Evolutionary conservation across 108 stramenopile genomes (phyloP), one percentile per base, ranked within the genome.

Genomic region (Nannochloropsis salina): DNA sequence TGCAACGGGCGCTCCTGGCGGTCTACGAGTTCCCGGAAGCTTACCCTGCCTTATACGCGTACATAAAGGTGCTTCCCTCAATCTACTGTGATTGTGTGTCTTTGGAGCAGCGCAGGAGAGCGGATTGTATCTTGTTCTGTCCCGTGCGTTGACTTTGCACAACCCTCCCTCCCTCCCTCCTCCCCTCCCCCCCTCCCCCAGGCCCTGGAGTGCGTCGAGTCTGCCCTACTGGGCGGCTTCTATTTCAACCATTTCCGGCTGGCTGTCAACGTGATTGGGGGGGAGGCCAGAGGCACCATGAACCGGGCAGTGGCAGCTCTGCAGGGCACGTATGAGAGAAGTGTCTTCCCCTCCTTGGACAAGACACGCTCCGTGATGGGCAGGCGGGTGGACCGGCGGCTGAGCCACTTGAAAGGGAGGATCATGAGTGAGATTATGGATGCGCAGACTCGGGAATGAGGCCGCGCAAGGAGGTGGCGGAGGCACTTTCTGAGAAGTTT

Each of bases 251-350:
- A 88, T 45, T 88, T 88, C 74, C 74, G 84, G 4, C 88, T 88
- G 47, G 88, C 88, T 8, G 86, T 44, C 85, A 88, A 88, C 74
- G 88, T 88, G 43, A 86, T 88, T 44, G 88, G 88, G 20, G 82
- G 44, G 41, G 81, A 40, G 41, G 88, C 85, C 45, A 88, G 86
- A 82, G 88, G 88, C 12, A 88, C 88, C 42, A 88, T 88, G 88
- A 85, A 88, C 21, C 85, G 80, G 85, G 44, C 61, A 18, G 88
- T 88, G 45, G 22, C 41, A 82, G 88, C 85, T 41, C 45, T 88
- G 18, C 85, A 88, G 88, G 44, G 44, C 74, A 83, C 45, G 79
- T 88, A 84, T 44, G 88, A 88, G 45, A 45, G 51, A 41, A 79
- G 81, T 41, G 84, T 88, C n/a, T 88, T 88, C 42, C 88, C 85